A percentile compares a stretch with the other conserved stretches of the same genome.
These are phyloP conservation scores for Candida fluviatilis DNA, from an alignment of 805 yeast genomes.

Conservation along the genomic window DNA sequence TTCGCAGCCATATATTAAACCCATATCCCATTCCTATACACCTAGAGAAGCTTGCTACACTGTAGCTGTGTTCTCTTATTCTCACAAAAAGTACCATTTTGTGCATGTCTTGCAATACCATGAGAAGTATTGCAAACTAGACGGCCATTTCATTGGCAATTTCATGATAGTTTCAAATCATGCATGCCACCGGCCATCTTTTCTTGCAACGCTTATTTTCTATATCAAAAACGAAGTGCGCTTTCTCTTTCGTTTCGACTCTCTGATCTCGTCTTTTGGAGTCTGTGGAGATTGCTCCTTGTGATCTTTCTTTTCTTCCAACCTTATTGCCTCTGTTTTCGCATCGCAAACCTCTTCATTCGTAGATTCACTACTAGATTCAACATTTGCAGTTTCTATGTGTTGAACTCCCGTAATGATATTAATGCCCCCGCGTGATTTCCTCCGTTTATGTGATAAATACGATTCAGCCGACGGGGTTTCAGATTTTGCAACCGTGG, in stretches of 20 bases:
- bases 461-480: slow-evolving; percentile 5
- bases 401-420: slow-evolving; percentile 6
- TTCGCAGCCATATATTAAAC: too few species aligned
- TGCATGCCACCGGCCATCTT: too few species aligned
- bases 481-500: slow-evolving; percentile 5
- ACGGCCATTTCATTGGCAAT: too few species aligned
- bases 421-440: slow-evolving; percentile 26
- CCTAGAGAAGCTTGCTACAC: too few species aligned
- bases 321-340: not conserved
- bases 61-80: too few species aligned
- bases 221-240: not conserved
- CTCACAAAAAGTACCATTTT: too few species aligned
- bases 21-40: too few species aligned
- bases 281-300: not conserved
- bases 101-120: too few species aligned
- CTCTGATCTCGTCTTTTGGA: slow-evolving; percentile 3
- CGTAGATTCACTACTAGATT: not conserved
- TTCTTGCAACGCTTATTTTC: too few species aligned
- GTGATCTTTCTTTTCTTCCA: not conserved
- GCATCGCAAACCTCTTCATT: not conserved
- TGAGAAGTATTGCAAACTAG: too few species aligned
- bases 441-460: slow-evolving; percentile 16
- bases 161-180: too few species aligned
- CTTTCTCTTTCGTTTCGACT: slow-evolving; percentile 6
- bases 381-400: not conserved